Percentiles rank a stretch among this genome's conserved stretches.
These are phyloP conservation scores for Acanthamoeba royreba DNA, from an alignment of 208 protist species.

Conservation along the genomic window DNA sequence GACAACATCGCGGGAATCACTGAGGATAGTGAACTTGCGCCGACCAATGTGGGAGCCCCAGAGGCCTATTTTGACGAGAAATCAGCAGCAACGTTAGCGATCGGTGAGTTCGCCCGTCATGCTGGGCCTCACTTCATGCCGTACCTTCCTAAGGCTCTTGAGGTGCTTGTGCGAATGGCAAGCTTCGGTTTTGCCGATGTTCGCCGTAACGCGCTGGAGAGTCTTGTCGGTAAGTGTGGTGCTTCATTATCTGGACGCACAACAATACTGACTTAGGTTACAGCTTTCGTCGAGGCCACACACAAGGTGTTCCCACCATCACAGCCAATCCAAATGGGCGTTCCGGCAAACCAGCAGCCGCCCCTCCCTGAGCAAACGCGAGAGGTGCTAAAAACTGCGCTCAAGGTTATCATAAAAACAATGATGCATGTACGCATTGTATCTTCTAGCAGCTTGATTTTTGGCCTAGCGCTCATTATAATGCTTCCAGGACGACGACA, in stretches of 20 bases:
- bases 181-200: conserved; percentile 6
- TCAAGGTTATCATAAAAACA: not conserved
- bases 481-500: conserved; percentile 38
- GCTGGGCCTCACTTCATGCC: not conserved
- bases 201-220: not conserved
- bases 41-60: not conserved
- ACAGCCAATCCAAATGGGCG: not conserved
- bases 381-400: not conserved
- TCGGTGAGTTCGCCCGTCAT: not conserved
- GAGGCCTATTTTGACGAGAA: conserved; percentile 41
- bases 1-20: not conserved
- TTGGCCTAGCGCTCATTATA: too few relatives aligned
- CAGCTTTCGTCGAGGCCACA: conserved; percentile 5
- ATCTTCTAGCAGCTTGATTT: too few relatives aligned
- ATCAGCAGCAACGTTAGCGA: not conserved
- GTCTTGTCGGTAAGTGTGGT: not conserved
- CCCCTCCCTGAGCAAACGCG: not conserved
- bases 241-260: not conserved
- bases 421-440: not conserved
- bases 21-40: not conserved
- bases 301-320: not conserved
- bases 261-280: not conserved
- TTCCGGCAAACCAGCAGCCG: not conserved
- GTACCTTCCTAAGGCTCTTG: conserved; percentile 6
- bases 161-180: not conserved